These are phyloP conservation scores for Pestalotiopsis sp. DNA, from an alignment of 2,329 filamentous ascomycete species.

Conservation along the genomic window DNA sequence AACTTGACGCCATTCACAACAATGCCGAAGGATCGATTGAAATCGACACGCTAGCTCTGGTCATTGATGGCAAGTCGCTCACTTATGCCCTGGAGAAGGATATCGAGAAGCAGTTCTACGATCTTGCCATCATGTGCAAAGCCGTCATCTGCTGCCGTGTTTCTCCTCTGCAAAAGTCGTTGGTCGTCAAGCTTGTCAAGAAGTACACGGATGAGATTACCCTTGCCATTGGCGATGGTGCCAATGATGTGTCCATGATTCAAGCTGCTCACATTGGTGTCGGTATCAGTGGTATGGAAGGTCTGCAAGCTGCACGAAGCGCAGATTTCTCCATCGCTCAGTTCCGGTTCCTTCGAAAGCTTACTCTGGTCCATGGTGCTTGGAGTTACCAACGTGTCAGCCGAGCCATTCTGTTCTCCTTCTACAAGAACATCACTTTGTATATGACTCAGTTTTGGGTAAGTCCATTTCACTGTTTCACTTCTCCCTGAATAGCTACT, in stretches of 20 bases:
- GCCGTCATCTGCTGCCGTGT: conserved; percentile 99
- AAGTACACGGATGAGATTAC: conserved; percentile 88
- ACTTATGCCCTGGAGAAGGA: conserved; percentile 93
- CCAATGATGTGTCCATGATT: conserved; percentile 99
- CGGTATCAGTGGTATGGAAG: conserved; percentile 95
- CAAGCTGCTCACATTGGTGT: conserved; percentile 98
- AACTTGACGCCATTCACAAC: conserved; percentile 84
- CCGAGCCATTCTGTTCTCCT: conserved; percentile 97
- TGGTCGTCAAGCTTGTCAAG: conserved; percentile 98
- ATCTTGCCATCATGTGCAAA: conserved; percentile 94
- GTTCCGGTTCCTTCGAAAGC: conserved; percentile 91
- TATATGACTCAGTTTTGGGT: conserved; percentile 99
- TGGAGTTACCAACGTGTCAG: conserved; percentile 98
- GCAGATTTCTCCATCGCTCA: conserved; percentile 96
- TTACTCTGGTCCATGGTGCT: conserved; percentile 90
- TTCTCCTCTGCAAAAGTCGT: conserved; percentile 92
- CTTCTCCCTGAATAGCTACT: not conserved
- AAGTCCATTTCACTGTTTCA: conserved; percentile 39
- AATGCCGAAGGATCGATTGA: conserved; percentile 79
- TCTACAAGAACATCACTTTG: conserved; percentile 98
- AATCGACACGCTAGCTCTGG: conserved; percentile 82
- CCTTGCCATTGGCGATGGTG: conserved; percentile 94
- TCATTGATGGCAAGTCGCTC: conserved; percentile 95
- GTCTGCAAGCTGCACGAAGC: conserved; percentile 92
- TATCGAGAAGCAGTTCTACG: conserved; percentile 89